Base-by-base conservation (phyloP, 768 basidiomycete genomes). In the Suillus brevipes region DNA sequence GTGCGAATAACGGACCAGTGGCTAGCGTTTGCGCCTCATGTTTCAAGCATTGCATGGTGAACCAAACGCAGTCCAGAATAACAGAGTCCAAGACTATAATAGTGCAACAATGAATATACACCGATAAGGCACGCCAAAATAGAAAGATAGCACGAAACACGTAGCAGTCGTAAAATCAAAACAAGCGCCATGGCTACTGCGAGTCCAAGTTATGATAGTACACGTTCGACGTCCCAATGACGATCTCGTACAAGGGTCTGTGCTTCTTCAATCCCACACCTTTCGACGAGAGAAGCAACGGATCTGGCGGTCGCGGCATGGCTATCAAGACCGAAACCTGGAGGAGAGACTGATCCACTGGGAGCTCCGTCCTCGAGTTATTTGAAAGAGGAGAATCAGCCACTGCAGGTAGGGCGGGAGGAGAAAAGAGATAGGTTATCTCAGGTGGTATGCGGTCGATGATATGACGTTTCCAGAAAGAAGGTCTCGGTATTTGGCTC, bases 271-370 rank as follows among this genome's bases (percentile, higher is more conserved):
- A 55, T 37, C 43, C 31, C 34, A 47, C 61, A 36, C 36, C 61
- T 14, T 34, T 62, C 28, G 38, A 52, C 28, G 16, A 38, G n/a
- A 28, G 63, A 25, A 31, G 28, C 1, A 58, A 20, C 10, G 43
- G 52, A 5, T 50, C 67, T 60, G 66, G 63, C 18, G 64, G 60
- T 20, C 47, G 66, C 49, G 75, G 75, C 75, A 76, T 78, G 25
- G 65, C 64, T 14, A 76, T 70, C 59, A 76, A n/a, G 23, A 76
- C 50, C 16, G 70, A 71, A 38, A 78, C 60, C 45, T 68, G 75
- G 58, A 78, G 42, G 23, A 74, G 62, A 16, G 74, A 73, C 58
- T 66, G 67, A 34, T 70, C 50, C 14, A 52, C 23, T 3, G 60
- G 65, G 38, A 68, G 67, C 28, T 66, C 62, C 12, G 49, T 38